Base-by-base conservation (phyloP, 2,329 filamentous ascomycete species). In the Fusarium albidum region DNA sequence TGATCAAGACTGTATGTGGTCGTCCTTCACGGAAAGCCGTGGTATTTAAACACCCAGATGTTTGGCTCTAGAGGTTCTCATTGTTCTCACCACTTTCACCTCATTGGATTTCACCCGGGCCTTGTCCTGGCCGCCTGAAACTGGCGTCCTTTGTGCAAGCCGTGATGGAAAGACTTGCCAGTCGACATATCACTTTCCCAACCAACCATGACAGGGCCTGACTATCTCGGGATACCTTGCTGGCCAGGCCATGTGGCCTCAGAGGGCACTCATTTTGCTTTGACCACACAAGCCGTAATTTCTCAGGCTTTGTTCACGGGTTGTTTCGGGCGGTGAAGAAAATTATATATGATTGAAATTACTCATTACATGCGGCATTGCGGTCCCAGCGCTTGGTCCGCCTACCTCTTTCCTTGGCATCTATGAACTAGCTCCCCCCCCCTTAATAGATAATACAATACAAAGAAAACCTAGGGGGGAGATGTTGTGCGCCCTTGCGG, bases 301-400 rank as follows among this genome's bases (percentile, higher is more conserved):
- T 47, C 37, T 26, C 25, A 14, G 25, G 26, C 38, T 61, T 59
- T 59, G 25, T 42, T 55, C 9, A 43, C 10, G 31, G 11, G 14
- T 11, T 4, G 14, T 31, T 35, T 44, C n/a, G 11, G 12, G 11
- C 18, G 29, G 29, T 42, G 18, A 25, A 33, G 21, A 40, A 34
- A 13, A 29, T 32, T 57, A 21, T 5, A 21, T 21, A 21, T 54
- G 21, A 41, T 45, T 61, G 49, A 28, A 57, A 66, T 61, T 67
- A 68, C 52, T 59, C 49, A 62, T 64, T 67, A 68, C 29, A 47
- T 55, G 49, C 56, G 47, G 61, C 59, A 69, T 68, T 67, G 64
- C 67, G 21, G 63, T 71, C 68, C 71, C 74, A 76, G 73, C 73
- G 68, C 74, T 76, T 76, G 74, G 73, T 76, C 65, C 65, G 67